These are phyloP conservation scores for Tuber microsphaerosporum DNA, from an alignment of 495 filamentous ascomycete species.

Conservation along the genomic window DNA sequence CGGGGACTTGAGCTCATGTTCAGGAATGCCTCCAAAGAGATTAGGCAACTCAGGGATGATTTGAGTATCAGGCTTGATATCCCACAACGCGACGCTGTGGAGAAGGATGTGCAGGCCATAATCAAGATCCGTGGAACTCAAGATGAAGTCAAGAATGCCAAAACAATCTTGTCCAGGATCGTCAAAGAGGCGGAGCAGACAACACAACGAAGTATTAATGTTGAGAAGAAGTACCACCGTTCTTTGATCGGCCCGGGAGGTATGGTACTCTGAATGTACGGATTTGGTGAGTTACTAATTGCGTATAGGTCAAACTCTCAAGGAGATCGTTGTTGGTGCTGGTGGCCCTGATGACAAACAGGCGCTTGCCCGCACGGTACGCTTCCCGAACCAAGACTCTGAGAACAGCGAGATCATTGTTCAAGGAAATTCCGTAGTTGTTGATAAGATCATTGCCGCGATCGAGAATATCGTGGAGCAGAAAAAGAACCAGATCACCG, in stretches of 20 bases:
- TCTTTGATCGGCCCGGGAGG: constrained; percentile 81
- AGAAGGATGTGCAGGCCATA: constrained; percentile 60
- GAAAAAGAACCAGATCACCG: constrained; percentile 68
- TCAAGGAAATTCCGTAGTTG: constrained; percentile 71
- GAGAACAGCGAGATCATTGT: constrained; percentile 80
- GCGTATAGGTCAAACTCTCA: constrained; percentile 69
- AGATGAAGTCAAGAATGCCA: constrained; percentile 77
- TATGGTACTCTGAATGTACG: constrained; percentile 47
- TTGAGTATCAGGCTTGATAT: constrained; percentile 87
- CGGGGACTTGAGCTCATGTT: constrained; percentile 84
- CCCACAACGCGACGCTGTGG: constrained; percentile 53
- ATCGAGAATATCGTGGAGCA: constrained; percentile 73
- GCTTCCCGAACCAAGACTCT: constrained; percentile 73
- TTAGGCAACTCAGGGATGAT: constrained; percentile 76
- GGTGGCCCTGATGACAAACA: constrained; percentile 80
- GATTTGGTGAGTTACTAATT: constrained; percentile 42
- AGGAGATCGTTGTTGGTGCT: constrained; percentile 75
- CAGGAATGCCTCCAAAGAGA: constrained; percentile 76
- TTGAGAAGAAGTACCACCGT: constrained; percentile 87
- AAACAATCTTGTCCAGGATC: constrained; percentile 78
- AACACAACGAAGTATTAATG: constrained; percentile 69
- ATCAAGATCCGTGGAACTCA: constrained; percentile 88
- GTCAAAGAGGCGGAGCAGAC: constrained; percentile 78
- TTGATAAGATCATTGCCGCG: constrained; percentile 76
- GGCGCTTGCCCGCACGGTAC: constrained; percentile 73